Evolutionary conservation across 2,329 filamentous ascomycete genomes (phyloP), one percentile per base, ranked within the genome.

Genomic region (Aspergillus fumigatiaffinis): DNA sequence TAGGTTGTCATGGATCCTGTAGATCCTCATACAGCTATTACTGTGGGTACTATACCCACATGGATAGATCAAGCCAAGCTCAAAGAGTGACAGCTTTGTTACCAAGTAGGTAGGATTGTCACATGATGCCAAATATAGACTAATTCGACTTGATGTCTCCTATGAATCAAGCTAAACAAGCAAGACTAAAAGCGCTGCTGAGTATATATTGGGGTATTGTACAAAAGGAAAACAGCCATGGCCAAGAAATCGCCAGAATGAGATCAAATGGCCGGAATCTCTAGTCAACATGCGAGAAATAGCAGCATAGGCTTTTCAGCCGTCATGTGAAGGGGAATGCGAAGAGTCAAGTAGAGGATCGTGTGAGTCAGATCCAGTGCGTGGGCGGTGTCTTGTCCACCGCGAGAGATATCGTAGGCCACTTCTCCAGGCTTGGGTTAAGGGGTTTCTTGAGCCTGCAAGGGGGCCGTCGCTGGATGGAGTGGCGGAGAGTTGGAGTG

Each of bases 401-500:
- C 62, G 64, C 23, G 62, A 55, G 10, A 72, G 52, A 53, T 64
- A 68, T 21, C 59, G 63, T 28, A 65, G 55, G 20, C 68, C 57
- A 50, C 60, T 61, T 57, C 57, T 59, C 71, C 70, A 73, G 3
- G 61, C 66, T 10, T 51, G 60, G 26, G 55, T 14, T 12, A 72
- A 50, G 28, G 63, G 52, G 52, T 62, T 70, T 57, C 65, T 71
- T 63, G 70, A 56, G 17, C 66, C 67, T 32, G 63, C 65, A 60
- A 73, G 64, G 61, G 65, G 52, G 25, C 62, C 54, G 8, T 49
- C 28, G 23, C 42, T 44, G 7, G 42, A 21, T 48, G 59, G 2
- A 6, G 41, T 44, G 14, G 32, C 44, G 6, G 25, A 35, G 35
- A 25, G 26, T 23, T 57, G 49, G 35, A 26, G 54, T 10, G 32